Base-by-base conservation (phyloP, 805 yeast species). In the Jamesozyma gamospora region DNA sequence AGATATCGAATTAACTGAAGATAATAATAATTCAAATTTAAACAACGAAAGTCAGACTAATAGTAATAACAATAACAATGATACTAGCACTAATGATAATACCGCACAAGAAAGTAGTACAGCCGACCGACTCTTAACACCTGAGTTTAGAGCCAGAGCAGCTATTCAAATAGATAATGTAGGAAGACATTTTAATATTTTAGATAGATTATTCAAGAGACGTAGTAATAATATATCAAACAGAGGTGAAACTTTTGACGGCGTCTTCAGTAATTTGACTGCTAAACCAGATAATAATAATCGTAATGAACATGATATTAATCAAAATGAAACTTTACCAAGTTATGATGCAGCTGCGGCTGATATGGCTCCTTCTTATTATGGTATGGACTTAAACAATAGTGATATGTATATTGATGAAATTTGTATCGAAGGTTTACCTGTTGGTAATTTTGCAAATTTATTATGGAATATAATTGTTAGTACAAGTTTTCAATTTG, bases 271-370 rank as follows among this genome's bases (percentile, higher is more conserved):
- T 37, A 92, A 92, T 60, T 60, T 92, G 50, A 74, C 83, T 51
- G 97, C 97, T 3, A 90, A 88, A 54, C 96, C 96, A 4, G 90
- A 80, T 35, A 56, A 71, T 0, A 39, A 26, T 21, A 41, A 34
- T 13, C 44, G 55, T 54, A 43, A 42, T n/a, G 37, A 34, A 9
- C 48, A 44, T 8, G 59, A 57, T 7, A 59, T 64, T 4, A 44
- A 43, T 5, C 61, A 59, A n/a, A 60, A 66, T 10, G 88, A 81
- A 43, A 66, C 66, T 26, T 80, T 84, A 16, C 97, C 97, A 3
- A 70, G 94, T 0, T 92, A 92, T 62, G 96, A 85, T 41, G 97
- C 88, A 56, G 97, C 95, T 0, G 85, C 95, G 0, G 82, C 86
- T 3, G 98, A 92, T 57, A 75, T 92, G 13, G 77, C 94, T 0